Conservation (phyloP, 1,284 basidiomycete species). For the Irpex rosettiformis region DNA sequence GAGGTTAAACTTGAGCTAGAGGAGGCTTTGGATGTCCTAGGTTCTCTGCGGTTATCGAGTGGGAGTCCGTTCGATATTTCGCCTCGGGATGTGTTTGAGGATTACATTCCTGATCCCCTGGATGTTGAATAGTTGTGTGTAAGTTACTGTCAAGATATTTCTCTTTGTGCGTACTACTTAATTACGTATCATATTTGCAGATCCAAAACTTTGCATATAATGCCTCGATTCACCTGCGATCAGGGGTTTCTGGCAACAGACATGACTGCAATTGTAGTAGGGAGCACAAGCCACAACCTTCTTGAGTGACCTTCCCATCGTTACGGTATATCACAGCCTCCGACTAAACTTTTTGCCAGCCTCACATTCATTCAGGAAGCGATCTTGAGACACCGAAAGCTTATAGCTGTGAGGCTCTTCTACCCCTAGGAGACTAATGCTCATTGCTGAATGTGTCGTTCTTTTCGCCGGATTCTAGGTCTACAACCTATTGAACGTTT, state of each 20-base stretch:
- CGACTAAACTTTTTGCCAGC: too few species aligned
- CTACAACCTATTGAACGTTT: conserved; percentile 25
- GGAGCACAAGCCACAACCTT: conserved; percentile 25
- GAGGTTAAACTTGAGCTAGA: not conserved
- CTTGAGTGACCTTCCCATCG: conserved; percentile 29
- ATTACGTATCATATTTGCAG: too few species aligned
- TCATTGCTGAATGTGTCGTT: conserved; percentile 25
- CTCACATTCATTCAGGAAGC: too few species aligned
- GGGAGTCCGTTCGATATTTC: conserved; percentile 10
- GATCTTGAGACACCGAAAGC: too few species aligned
- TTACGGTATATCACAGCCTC: conserved; percentile 12
- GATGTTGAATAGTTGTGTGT: not conserved
- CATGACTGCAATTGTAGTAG: conserved; percentile 19
- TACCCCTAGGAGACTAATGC: conserved; percentile 24
- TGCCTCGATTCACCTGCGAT: too few species aligned
- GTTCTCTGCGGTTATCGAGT: conserved; percentile 2
- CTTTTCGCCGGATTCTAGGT: conserved; percentile 26
- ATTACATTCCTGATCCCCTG: not conserved
- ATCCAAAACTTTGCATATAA: too few species aligned
- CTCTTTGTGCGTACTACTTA: too few species aligned
- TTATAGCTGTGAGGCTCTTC: too few species aligned
- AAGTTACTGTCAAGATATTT: too few species aligned
- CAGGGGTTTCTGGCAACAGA: too few species aligned
- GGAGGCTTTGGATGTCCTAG: conserved; percentile 10
- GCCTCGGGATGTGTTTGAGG: not conserved